These are phyloP conservation scores for Pseudozyma hubeiensis DNA, from an alignment of 1,284 basidiomycete species.

Conservation along the genomic window DNA sequence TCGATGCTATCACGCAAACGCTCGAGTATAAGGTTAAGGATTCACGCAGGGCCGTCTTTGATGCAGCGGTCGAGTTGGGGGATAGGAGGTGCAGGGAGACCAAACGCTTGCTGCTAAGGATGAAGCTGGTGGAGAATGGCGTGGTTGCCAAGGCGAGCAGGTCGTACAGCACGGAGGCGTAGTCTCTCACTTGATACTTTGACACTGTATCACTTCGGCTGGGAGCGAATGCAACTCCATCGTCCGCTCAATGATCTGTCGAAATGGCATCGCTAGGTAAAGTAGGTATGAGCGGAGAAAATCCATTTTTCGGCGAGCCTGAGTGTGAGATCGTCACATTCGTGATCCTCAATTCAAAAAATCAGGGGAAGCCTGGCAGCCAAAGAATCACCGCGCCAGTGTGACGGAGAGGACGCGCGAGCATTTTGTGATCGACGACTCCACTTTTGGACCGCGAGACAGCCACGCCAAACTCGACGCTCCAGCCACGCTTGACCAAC, in stretches of 20 bases:
- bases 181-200: background rate
- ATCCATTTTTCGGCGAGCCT: no score
- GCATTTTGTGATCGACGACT: conserved; percentile 43
- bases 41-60: conserved; percentile 79
- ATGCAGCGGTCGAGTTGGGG: conserved; percentile 78
- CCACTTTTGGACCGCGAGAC: conserved; percentile 18
- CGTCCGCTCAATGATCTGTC: no score
- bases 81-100: conserved; percentile 78
- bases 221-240: no score
- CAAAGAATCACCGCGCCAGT: no score
- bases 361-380: no score
- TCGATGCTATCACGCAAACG: conserved; percentile 74
- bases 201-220: no score
- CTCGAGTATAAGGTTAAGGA: conserved; percentile 80
- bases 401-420: conserved; percentile 28
- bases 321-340: conserved; percentile 5
- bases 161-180: conserved; percentile 20
- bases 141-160: conserved; percentile 32
- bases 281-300: no score
- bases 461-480: background rate
- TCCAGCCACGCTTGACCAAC: conserved; percentile 16
- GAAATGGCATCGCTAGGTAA: no score
- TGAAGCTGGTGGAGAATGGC: conserved; percentile 74
- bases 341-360: no score
- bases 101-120: conserved; percentile 79